These are phyloP conservation scores for Apiospora saccharicola DNA, from an alignment of 2,329 filamentous ascomycete genomes.

Conservation along the genomic window DNA sequence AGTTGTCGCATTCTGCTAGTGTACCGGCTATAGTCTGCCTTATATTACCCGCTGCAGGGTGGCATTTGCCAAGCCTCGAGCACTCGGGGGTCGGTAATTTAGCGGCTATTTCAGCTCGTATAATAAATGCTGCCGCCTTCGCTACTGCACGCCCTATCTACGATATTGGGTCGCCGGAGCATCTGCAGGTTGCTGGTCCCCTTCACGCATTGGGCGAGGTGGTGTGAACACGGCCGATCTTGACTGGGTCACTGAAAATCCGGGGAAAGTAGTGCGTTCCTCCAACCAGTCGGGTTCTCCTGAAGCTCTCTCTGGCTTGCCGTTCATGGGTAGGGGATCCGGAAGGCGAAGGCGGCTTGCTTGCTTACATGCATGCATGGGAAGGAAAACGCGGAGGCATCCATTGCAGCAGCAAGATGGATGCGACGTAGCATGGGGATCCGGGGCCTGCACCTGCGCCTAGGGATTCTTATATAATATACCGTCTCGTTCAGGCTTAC, in stretches of 20 bases:
- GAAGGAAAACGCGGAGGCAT: neutral
- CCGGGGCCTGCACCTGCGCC: neutral
- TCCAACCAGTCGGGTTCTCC: neutral
- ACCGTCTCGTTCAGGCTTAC: neutral
- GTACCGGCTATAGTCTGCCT: neutral
- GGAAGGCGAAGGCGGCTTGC: conserved; percentile 1
- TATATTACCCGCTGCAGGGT: conserved; percentile 16
- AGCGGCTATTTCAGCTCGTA: conserved; percentile 14
- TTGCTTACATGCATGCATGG: neutral
- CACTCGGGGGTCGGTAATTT: neutral
- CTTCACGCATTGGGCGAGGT: neutral
- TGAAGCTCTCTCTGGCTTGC: neutral
- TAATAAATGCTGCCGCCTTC: neutral
- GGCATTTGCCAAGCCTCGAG: conserved; percentile 8
- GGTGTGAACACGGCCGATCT: neutral
- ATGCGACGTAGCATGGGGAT: neutral
- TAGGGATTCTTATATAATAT: neutral
- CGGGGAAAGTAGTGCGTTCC: neutral
- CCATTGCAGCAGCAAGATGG: neutral
- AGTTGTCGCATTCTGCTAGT: neutral
- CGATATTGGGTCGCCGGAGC: neutral
- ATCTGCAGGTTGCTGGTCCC: neutral
- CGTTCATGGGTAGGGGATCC: neutral
- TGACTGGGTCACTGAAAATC: neutral
- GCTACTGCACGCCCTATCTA: neutral